These are phyloP conservation scores for Puccinia sorghi DNA, from an alignment of 1,284 basidiomycete species.

Conservation along the genomic window DNA sequence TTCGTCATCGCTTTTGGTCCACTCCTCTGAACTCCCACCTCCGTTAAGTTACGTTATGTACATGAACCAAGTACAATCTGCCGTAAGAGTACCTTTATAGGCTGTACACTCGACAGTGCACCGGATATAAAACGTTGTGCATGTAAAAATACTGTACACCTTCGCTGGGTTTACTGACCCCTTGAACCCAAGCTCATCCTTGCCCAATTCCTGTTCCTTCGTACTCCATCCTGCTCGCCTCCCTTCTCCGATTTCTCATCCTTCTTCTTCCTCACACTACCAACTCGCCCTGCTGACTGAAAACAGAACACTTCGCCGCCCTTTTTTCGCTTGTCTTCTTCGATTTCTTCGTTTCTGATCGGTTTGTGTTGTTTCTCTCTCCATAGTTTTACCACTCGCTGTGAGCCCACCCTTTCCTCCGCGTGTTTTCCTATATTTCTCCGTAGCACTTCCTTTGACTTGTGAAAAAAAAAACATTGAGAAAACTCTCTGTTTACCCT, in stretches of 20 bases:
- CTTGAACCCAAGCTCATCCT: constrained; percentile 8
- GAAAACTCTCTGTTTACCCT: constrained; percentile 41
- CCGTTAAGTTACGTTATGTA: background rate
- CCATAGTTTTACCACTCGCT: constrained; percentile 45
- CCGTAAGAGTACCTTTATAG: background rate
- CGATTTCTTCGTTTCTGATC: constrained; percentile 45
- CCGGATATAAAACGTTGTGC: background rate
- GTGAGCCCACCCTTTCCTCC: constrained; percentile 50
- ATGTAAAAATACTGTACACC: background rate
- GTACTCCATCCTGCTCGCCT: too few species aligned
- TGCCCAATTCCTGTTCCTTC: background rate
- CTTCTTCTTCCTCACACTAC: constrained; percentile 42
- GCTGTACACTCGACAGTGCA: background rate
- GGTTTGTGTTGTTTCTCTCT: constrained; percentile 9
- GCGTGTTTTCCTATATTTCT: constrained; percentile 42
- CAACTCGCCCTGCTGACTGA: constrained; percentile 60
- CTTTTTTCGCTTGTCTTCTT: constrained; percentile 37
- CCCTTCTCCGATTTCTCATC: constrained; percentile 2
- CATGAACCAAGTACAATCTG: background rate
- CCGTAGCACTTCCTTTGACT: constrained; percentile 50
- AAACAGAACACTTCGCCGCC: constrained; percentile 56
- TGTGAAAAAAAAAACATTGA: constrained; percentile 49
- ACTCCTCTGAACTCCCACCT: background rate
- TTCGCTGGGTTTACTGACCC: too few species aligned
- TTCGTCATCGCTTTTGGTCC: background rate